Evolutionary conservation across 768 basidiomycete species (phyloP).

Genomic region (Panellus pusillus): DNA sequence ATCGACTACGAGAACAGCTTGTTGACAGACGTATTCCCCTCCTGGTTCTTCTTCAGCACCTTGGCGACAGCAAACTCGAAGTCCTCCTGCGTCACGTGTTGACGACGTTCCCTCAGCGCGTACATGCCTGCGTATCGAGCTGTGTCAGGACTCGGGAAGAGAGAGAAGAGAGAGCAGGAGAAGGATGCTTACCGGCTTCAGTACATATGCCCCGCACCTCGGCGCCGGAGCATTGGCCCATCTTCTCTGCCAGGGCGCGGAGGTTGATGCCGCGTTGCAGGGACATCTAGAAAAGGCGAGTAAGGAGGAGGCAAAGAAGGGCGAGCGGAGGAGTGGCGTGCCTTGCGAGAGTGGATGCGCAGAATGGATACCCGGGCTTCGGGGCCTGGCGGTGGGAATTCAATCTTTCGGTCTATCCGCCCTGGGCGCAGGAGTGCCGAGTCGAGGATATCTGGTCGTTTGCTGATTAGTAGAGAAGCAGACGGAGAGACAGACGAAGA

Average conservation of each 20-base stretch:
- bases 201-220: constrained; percentile 98
- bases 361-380: constrained; percentile 97
- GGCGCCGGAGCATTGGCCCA: constrained; percentile 98
- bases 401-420: constrained; percentile 94
- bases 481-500: background rate
- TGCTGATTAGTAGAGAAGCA: background rate
- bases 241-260: constrained; percentile 95
- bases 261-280: constrained; percentile 96
- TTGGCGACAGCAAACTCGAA: constrained; percentile 99
- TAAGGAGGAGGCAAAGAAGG: background rate
- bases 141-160: background rate
- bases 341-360: constrained; percentile 95
- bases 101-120: constrained; percentile 89
- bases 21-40: too few species aligned
- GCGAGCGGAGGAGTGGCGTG: constrained; percentile 24
- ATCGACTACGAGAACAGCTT: too few species aligned
- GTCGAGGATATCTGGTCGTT: constrained; percentile 80
- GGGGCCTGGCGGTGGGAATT: constrained; percentile 97
- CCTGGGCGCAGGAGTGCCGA: constrained; percentile 90
- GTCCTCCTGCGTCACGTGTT: constrained; percentile 98
- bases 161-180: background rate
- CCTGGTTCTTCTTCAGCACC: too few species aligned
- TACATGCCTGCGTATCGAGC: constrained; percentile 73
- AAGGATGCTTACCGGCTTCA: constrained; percentile 73
- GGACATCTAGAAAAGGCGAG: constrained; percentile 69